phyloP scores from a whole-genome alignment of 139 green algal species.

The Volvox africanus region DNA sequence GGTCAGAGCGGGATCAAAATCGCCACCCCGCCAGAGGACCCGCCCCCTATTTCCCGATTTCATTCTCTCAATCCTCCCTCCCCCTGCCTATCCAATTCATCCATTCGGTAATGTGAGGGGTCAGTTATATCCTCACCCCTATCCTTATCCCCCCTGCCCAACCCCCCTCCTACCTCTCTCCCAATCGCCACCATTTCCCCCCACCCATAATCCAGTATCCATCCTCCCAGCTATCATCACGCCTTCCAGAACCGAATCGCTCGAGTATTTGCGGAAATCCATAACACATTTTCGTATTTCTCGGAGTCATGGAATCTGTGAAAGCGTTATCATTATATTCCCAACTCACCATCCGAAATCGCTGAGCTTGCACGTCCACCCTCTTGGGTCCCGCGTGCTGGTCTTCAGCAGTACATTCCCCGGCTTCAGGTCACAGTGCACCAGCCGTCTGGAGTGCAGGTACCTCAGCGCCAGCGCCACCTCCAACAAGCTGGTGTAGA shows the following conservation, averaged over 20 bases:
- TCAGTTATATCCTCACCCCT: neutral
- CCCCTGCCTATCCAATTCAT: neutral
- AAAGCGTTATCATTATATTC: no score
- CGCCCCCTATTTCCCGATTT: no score
- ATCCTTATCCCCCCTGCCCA: neutral
- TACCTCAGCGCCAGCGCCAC: constrained; percentile 41
- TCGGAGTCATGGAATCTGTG: no score
- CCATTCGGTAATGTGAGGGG: no score
- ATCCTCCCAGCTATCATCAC: no score
- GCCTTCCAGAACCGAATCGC: no score
- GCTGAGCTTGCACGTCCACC: constrained; percentile 40
- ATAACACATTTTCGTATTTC: no score
- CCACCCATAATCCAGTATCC: neutral
- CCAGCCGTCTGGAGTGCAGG: constrained; percentile 33
- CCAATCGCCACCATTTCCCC: neutral
- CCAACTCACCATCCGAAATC: constrained; percentile 38
- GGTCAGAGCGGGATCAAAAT: no score
- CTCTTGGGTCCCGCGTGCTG: neutral
- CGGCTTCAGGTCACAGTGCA: constrained; percentile 49
- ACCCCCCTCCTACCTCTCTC: neutral
- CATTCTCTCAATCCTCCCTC: no score
- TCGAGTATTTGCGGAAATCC: no score
- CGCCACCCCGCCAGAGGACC: no score
- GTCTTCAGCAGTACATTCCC: constrained; percentile 43
- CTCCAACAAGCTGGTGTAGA: constrained; percentile 38